These are phyloP conservation scores for Penicillium longicatenatum DNA, from an alignment of 495 filamentous ascomycete species.

Conservation along the genomic window DNA sequence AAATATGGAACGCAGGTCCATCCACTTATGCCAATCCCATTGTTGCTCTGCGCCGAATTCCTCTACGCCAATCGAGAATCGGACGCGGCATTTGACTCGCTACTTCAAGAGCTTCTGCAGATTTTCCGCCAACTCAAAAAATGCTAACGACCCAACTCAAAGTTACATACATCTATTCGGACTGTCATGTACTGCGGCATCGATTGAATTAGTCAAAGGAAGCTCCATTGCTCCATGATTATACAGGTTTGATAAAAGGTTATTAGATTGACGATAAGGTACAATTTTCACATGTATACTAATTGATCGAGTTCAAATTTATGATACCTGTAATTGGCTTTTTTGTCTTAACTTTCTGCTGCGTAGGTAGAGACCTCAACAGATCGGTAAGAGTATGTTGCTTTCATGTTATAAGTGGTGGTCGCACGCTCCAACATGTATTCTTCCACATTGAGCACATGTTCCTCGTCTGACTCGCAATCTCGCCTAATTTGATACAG, in stretches of 20 bases:
- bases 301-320: too few relatives aligned
- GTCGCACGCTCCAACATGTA: constrained; percentile 28
- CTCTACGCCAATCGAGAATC: constrained; percentile 4
- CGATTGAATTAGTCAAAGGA: not conserved
- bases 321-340: too few relatives aligned
- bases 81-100: constrained; percentile 3
- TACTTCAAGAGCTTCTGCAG: constrained; percentile 9
- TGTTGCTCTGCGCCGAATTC: constrained; percentile 3
- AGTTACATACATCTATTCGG: constrained; percentile 6
- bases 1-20: not conserved
- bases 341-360: too few relatives aligned
- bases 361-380: too few relatives aligned
- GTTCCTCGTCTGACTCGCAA: constrained; percentile 15
- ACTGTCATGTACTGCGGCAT: constrained; percentile 6
- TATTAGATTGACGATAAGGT: too few relatives aligned
- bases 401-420: constrained; percentile 13
- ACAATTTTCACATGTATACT: too few relatives aligned
- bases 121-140: constrained; percentile 6
- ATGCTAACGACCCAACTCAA: constrained; percentile 7
- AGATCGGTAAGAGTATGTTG: not conserved
- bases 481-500: not conserved
- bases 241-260: not conserved
- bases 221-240: not conserved
- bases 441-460: constrained; percentile 27
- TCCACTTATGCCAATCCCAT: constrained; percentile 3